These are phyloP conservation scores for Botrytis hyacinthi DNA, from an alignment of 2,329 filamentous ascomycete species.

Conservation along the genomic window DNA sequence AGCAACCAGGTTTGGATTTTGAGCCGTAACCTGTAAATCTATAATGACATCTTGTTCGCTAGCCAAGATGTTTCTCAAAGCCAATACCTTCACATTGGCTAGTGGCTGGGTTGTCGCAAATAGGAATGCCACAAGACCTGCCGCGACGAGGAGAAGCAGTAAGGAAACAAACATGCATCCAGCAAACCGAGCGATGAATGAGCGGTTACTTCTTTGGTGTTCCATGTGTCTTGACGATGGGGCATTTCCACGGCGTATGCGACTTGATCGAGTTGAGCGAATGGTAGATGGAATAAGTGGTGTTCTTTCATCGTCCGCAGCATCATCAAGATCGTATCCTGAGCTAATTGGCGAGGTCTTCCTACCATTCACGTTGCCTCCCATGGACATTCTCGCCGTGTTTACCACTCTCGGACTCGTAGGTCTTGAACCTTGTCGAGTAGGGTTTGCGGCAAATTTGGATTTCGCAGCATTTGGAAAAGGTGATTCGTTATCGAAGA, in stretches of 20 bases:
- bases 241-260: constrained; percentile 52
- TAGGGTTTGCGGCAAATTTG: constrained; percentile 58
- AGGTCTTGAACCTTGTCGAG: constrained; percentile 63
- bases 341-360: constrained; percentile 62
- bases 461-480: constrained; percentile 66
- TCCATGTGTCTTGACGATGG: constrained; percentile 68
- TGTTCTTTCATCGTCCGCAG: constrained; percentile 83
- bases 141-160: constrained; percentile 75
- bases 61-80: constrained; percentile 85
- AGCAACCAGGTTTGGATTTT: constrained; percentile 90
- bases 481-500: constrained; percentile 75
- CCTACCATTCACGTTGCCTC: constrained; percentile 44
- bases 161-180: constrained; percentile 82
- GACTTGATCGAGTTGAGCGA: constrained; percentile 60
- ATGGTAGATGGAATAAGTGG: constrained; percentile 65
- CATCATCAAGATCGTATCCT: constrained; percentile 78
- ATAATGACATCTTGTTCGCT: constrained; percentile 95
- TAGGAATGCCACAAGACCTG: constrained; percentile 84
- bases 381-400: constrained; percentile 26
- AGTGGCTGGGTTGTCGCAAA: constrained; percentile 89
- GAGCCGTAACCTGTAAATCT: constrained; percentile 80
- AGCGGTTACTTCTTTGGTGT: constrained; percentile 61
- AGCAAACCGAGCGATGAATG: constrained; percentile 72
- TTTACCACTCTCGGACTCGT: constrained; percentile 63
- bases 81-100: constrained; percentile 71